Percentiles rank a stretch among this genome's conserved stretches.
phyloP scores from a whole-genome alignment of 2,329 filamentous ascomycete species.

The Talaromyces sp. region DNA sequence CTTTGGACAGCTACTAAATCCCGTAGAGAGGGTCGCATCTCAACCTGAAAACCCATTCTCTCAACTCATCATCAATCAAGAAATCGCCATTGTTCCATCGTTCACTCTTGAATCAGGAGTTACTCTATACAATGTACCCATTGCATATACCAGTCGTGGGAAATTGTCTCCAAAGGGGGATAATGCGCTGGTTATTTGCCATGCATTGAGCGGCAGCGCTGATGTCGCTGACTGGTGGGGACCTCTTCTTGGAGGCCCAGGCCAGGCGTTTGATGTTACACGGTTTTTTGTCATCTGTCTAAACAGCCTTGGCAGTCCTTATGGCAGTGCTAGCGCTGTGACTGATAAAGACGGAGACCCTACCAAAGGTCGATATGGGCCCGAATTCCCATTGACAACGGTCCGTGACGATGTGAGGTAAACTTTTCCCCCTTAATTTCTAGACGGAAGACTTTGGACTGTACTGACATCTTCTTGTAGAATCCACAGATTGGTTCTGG shows the following conservation, averaged over 20 bases:
- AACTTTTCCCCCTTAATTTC: conserved; percentile 30
- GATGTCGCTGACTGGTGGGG: conserved; percentile 56
- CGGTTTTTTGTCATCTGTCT: conserved; percentile 52
- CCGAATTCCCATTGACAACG: conserved; percentile 93
- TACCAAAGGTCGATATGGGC: conserved; percentile 74
- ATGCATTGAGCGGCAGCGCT: conserved; percentile 51
- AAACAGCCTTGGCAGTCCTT: conserved; percentile 53
- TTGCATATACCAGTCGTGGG: conserved; percentile 62
- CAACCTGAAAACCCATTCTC: conserved; percentile 93
- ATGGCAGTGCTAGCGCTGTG: conserved; percentile 52
- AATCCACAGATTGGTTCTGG: conserved; percentile 52
- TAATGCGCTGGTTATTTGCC: conserved; percentile 61
- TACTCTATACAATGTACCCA: conserved; percentile 67
- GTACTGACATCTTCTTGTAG: conserved; percentile 21
- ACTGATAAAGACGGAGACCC: conserved; percentile 81
- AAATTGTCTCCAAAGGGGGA: conserved; percentile 52
- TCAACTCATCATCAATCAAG: conserved; percentile 79
- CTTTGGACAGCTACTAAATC: conserved; percentile 46
- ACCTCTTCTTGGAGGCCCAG: conserved; percentile 48
- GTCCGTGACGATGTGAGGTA: conserved; percentile 93
- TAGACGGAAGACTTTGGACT: background rate
- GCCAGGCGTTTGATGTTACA: conserved; percentile 51
- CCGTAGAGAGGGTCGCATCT: conserved; percentile 50
- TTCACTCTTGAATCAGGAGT: conserved; percentile 93
- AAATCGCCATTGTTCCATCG: conserved; percentile 77